These are phyloP conservation scores for Cystobasidium onofrii DNA, from an alignment of 768 basidiomycete species.

Conservation along the genomic window DNA sequence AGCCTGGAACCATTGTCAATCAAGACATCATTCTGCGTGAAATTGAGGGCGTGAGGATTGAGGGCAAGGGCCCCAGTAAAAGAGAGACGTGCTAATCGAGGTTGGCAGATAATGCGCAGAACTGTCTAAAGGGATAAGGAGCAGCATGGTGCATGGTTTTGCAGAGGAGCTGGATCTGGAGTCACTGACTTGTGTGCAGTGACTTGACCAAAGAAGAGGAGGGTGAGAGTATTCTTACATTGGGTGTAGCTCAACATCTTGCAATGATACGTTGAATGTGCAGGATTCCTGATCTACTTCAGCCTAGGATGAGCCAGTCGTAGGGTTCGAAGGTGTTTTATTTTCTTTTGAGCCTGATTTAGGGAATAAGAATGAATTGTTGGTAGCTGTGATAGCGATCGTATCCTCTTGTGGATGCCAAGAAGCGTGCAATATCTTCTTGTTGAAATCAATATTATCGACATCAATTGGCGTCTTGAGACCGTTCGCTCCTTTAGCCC, in stretches of 20 bases:
- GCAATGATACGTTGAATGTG: too few relatives aligned
- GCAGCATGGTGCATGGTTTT: too few relatives aligned
- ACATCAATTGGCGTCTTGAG: constrained; percentile 76
- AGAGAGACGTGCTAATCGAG: too few relatives aligned
- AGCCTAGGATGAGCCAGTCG: background rate
- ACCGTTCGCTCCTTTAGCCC: constrained; percentile 68
- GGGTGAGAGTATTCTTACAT: too few relatives aligned
- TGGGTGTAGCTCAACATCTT: too few relatives aligned
- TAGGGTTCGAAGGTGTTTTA: background rate
- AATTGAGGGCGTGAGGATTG: background rate
- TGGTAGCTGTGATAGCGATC: constrained; percentile 65
- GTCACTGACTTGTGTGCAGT: too few relatives aligned
- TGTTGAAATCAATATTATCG: constrained; percentile 65
- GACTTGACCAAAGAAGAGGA: too few relatives aligned
- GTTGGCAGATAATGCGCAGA: too few relatives aligned
- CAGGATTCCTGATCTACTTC: too few relatives aligned
- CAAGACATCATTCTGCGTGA: background rate
- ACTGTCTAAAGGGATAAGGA: too few relatives aligned
- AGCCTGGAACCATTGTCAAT: background rate
- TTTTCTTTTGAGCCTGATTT: background rate
- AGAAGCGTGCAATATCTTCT: constrained; percentile 68
- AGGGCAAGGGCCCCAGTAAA: too few relatives aligned
- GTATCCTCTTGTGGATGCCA: constrained; percentile 99
- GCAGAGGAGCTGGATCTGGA: too few relatives aligned
- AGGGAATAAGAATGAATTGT: background rate